Evolutionary conservation across 2,329 filamentous ascomycete species (phyloP), one percentile per base, ranked within the genome.

Genomic region (Penicillium corylophilum): DNA sequence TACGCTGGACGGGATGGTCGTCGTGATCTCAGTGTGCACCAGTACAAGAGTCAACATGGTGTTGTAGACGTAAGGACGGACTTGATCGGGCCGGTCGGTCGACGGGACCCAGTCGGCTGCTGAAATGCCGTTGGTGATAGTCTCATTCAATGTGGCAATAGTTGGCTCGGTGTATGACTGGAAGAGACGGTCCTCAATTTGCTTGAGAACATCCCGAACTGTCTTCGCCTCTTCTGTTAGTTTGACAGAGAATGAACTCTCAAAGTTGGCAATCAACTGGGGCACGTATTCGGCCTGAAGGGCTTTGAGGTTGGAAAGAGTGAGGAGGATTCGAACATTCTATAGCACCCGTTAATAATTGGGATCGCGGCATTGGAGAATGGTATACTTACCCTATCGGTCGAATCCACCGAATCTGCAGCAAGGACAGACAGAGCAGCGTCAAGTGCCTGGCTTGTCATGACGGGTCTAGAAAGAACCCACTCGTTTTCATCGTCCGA

Each of bases 251-350:
- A 99, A 99, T 49, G 90, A 84, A 44, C 89, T 91, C 69, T 99
- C 94, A 65, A 97, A 99, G 66, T 94, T 88, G 4, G 88, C 83
- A 67, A 96, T 89, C n/a, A 99, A 82, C 61, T 86, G 86, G 0
- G 93, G 93, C 1, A 97, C 89, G 28, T 93, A 83, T 56, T 94
- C 86, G 22, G 85, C 81, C 51, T 90, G 88, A 33, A 99, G 83
- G 22, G 87, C 82, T 65, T 93, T 87, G 53, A 99, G 84, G 69
- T 99, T 99, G 67, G 89, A 94, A 23, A 99, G 80, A 1, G 94
- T 99, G 46, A 99, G 79, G 38, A 99, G 87, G 81, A 96, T 93
- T 57, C 94, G 90, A 44, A 95, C 86, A 61, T 93, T 93, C 88
- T 95, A 69, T 45, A 13, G 31, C n/a, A 24, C 26, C 35, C 23